Percentiles rank a stretch among this genome's conserved stretches.
Conservation (phyloP, 352 stramenopile genomes). For the Phytopythium kandeliae region DNA sequence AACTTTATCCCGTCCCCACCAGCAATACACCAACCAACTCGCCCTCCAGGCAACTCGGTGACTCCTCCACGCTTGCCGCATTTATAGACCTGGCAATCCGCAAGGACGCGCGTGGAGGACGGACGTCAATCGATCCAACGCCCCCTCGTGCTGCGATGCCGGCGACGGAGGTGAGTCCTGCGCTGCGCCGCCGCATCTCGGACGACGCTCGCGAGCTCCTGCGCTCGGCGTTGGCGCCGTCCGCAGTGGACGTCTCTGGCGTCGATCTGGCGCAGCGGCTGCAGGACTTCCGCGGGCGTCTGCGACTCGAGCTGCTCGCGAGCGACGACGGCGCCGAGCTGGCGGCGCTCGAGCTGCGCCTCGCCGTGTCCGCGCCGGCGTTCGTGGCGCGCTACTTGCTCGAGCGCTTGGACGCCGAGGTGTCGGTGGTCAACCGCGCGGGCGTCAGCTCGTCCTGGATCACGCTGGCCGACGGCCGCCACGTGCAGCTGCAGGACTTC, state of each 20-base stretch:
- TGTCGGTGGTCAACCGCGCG: slow-evolving; percentile 33
- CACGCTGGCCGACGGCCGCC: slow-evolving; percentile 19
- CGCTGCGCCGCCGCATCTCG: slow-evolving; percentile 43
- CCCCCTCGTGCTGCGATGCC: too few species aligned
- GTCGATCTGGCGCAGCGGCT: slow-evolving; percentile 27
- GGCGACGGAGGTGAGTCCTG: slow-evolving; percentile 38
- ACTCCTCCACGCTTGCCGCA: background rate
- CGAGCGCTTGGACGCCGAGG: slow-evolving; percentile 29
- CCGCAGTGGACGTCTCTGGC: slow-evolving; percentile 29
- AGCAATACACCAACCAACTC: background rate
- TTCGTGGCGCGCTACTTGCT: slow-evolving; percentile 45
- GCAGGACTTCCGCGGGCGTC: slow-evolving; percentile 35
- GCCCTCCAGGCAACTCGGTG: too few species aligned
- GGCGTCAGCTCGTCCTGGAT: slow-evolving; percentile 45
- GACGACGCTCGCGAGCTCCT: slow-evolving; percentile 53
- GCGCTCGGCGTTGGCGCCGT: slow-evolving; percentile 21
- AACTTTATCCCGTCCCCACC: background rate
- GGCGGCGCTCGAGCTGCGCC: slow-evolving; percentile 20
- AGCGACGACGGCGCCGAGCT: background rate
- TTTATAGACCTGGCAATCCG: too few species aligned
- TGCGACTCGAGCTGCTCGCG: slow-evolving; percentile 28
- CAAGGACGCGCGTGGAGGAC: too few species aligned
- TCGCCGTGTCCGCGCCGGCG: slow-evolving; percentile 20
- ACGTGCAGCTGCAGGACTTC: slow-evolving; percentile 36
- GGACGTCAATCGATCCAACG: too few species aligned